A percentile compares a stretch with the other conserved stretches of the same genome.
Evolutionary conservation across 1,139 yeast genomes (phyloP).

Genomic region (Kluyveromyces sp.): DNA sequence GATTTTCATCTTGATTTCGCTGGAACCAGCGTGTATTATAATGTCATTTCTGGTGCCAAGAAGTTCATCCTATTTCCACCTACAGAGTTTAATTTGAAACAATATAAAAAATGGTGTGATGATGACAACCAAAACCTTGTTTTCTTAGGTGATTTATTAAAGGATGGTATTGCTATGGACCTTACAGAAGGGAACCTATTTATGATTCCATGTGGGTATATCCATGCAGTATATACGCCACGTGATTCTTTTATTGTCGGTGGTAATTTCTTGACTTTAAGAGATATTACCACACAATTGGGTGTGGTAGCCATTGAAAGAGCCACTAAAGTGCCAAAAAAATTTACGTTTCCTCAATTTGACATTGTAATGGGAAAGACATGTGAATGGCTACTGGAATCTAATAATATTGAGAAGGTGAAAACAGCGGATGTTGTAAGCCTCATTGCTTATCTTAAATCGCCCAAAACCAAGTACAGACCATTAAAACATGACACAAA

Average conservation of each 20-base stretch:
- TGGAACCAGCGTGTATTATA: conserved; percentile 87
- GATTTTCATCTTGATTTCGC: conserved; percentile 92
- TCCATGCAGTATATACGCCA: conserved; percentile 84
- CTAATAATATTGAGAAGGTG: not conserved
- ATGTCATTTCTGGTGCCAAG: conserved; percentile 65
- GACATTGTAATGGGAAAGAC: conserved; percentile 43
- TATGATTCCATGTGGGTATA: conserved; percentile 89
- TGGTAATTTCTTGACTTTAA: conserved; percentile 70
- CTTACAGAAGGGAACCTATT: conserved; percentile 65
- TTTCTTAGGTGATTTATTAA: conserved; percentile 55
- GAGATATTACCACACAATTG: conserved; percentile 57
- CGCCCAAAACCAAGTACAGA: conserved; percentile 13
- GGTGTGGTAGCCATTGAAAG: conserved; percentile 55
- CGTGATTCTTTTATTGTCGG: conserved; percentile 76
- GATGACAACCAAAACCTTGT: conserved; percentile 40
- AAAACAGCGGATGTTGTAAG: conserved; percentile 9
- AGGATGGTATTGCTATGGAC: conserved; percentile 55
- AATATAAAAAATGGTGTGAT: conserved; percentile 71
- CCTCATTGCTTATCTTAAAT: conserved; percentile 11
- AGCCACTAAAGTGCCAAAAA: conserved; percentile 62
- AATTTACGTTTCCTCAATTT: conserved; percentile 73
- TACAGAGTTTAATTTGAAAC: conserved; percentile 47
- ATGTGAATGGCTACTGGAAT: conserved; percentile 17
- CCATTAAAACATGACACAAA: conserved; percentile 14
- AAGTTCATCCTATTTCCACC: conserved; percentile 78